These are phyloP conservation scores for Ceratobasidium sp. DNA, from an alignment of 1,284 basidiomycete genomes.

Conservation along the genomic window DNA sequence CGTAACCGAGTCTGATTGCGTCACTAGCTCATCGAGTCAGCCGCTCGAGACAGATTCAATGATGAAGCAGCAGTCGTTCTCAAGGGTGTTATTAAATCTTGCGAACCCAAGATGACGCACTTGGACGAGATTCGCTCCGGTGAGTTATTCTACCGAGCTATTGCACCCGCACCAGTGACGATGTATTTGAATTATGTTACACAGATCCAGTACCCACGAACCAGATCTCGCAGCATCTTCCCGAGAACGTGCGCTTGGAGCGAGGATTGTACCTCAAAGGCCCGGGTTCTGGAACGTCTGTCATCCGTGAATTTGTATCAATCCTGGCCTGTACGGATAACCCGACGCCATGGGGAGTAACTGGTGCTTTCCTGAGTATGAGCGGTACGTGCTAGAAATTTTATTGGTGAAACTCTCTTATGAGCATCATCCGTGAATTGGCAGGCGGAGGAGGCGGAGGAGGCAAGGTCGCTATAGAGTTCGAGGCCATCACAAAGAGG, in stretches of 20 bases:
- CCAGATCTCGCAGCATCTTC: conserved; percentile 72
- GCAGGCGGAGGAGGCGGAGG: conserved; percentile 71
- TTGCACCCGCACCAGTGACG: conserved; percentile 14
- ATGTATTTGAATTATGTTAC: not conserved
- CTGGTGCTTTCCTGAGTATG: conserved; percentile 58
- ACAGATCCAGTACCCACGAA: conserved; percentile 73
- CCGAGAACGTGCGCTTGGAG: conserved; percentile 64
- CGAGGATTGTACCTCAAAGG: conserved; percentile 54
- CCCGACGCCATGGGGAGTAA: conserved; percentile 76
- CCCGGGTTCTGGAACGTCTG: conserved; percentile 58
- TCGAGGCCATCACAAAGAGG: conserved; percentile 79
- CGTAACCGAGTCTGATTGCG: conserved; percentile 31
- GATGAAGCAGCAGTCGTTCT: conserved; percentile 78
- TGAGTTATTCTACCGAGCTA: conserved; percentile 55
- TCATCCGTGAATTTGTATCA: conserved; percentile 82
- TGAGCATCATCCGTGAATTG: conserved; percentile 66
- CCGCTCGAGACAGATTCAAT: conserved; percentile 85
- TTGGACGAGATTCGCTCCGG: conserved; percentile 76
- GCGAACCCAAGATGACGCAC: conserved; percentile 73
- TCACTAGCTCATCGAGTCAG: conserved; percentile 74
- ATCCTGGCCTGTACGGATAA: conserved; percentile 85
- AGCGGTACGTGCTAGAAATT: conserved; percentile 51
- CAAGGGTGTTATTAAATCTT: conserved; percentile 77
- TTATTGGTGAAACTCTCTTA: conserved; percentile 47
- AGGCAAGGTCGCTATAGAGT: conserved; percentile 82